A percentile compares a stretch with the other conserved stretches of the same genome.
Conservation (phyloP, 306 rosid species). For the Astragalus glycyphyllos region DNA sequence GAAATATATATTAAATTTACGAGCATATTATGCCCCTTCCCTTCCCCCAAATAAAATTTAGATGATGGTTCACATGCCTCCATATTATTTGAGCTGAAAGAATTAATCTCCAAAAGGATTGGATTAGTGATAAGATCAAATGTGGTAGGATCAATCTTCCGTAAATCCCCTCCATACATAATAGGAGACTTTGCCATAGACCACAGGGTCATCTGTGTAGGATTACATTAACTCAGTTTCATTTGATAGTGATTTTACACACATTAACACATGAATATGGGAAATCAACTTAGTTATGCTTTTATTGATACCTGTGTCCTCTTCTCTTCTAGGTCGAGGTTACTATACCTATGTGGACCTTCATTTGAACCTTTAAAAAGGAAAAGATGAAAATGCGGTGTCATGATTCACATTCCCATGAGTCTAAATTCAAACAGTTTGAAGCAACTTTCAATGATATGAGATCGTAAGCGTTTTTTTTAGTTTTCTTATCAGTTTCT, state of each 20-base stretch:
- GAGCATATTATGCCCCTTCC: conserved; percentile 44
- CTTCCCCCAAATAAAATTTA: conserved; percentile 37
- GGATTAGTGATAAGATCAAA: conserved; percentile 72
- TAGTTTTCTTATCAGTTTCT: conserved; percentile 13
- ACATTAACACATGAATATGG: conserved; percentile 13
- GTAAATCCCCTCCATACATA: conserved; percentile 95
- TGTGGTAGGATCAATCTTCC: conserved; percentile 66
- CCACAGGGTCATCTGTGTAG: conserved; percentile 83
- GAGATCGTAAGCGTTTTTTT: conserved; percentile 6
- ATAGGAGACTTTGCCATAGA: conserved; percentile 90
- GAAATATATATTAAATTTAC: conserved; percentile 23
- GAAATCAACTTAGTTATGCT: conserved; percentile 37
- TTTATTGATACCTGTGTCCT: conserved; percentile 74
- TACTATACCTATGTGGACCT: conserved; percentile 76
- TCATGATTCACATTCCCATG: conserved; percentile 19
- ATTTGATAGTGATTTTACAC: conserved; percentile 31
- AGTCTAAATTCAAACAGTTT: conserved; percentile 37
- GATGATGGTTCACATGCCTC: conserved; percentile 69
- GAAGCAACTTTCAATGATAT: conserved; percentile 12
- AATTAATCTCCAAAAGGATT: conserved; percentile 79
- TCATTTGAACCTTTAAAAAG: conserved; percentile 67
- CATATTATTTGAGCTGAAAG: conserved; percentile 78
- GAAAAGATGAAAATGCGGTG: conserved; percentile 14
- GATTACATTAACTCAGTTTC: conserved; percentile 26
- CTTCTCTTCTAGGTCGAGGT: conserved; percentile 75